Percentiles rank a stretch among this genome's conserved stretches.
Evolutionary conservation across 371 early-diverging fungal genomes (phyloP).

Genomic region (Aphelidium insulamus): DNA sequence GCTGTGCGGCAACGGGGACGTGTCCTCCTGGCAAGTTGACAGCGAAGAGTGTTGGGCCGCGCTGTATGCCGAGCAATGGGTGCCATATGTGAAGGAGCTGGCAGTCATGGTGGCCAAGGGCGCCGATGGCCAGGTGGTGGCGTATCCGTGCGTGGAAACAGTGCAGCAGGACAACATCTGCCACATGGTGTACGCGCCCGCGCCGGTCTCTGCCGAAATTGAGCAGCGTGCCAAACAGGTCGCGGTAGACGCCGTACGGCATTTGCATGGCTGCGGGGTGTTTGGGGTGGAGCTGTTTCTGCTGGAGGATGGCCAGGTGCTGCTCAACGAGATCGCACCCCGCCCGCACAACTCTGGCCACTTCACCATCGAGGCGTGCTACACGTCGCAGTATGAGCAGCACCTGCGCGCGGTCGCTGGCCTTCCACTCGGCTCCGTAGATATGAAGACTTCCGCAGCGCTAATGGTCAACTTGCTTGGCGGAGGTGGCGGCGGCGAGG

Average conservation of each 20-base stretch:
- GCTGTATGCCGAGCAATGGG: constrained; percentile 90
- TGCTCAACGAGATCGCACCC: constrained; percentile 90
- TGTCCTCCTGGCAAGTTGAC: too few species aligned
- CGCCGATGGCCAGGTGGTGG: constrained; percentile 43
- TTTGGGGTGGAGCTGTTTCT: constrained; percentile 94
- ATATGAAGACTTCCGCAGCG: constrained; percentile 66
- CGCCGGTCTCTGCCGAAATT: constrained; percentile 58
- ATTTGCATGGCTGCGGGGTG: constrained; percentile 66
- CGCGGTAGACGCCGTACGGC: constrained; percentile 56
- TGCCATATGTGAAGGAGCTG: constrained; percentile 70
- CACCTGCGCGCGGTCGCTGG: constrained; percentile 84
- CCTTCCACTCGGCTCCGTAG: constrained; percentile 72
- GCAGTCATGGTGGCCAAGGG: constrained; percentile 87
- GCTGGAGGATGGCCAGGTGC: constrained; percentile 50
- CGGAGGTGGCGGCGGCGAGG: constrained; percentile 17
- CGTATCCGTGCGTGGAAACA: constrained; percentile 87
- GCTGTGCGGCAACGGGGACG: too few species aligned
- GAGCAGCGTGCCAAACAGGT: constrained; percentile 40
- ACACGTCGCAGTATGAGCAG: constrained; percentile 90
- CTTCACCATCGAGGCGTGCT: constrained; percentile 88
- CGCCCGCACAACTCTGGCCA: constrained; percentile 97
- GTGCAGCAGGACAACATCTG: constrained; percentile 85
- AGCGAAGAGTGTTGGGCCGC: too few species aligned
- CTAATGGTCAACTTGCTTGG: constrained; percentile 91
- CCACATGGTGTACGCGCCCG: constrained; percentile 84